A percentile compares a stretch with the other conserved stretches of the same genome.
Conservation (phyloP, 139 green algal species). For the Chlorella sorokiniana region DNA sequence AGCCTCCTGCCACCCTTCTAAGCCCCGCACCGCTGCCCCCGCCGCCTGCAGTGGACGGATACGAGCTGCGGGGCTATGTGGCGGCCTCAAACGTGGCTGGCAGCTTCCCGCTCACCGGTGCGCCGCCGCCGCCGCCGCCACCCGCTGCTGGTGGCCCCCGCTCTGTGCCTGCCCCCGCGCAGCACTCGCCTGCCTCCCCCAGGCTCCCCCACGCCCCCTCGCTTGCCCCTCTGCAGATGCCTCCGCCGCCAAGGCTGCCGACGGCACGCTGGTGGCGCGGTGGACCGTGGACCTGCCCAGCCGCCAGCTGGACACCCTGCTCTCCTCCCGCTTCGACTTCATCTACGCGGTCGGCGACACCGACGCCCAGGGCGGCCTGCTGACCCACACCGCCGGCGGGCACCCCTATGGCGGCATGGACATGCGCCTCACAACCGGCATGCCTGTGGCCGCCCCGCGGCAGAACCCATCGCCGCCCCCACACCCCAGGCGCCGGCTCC, state of each 20-base stretch:
- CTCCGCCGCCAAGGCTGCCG: not conserved
- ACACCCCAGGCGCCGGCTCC: not conserved
- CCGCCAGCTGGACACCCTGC: not conserved
- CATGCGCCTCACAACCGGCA: not conserved
- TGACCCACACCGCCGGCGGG: not conserved
- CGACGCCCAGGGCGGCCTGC: slow-evolving; percentile 3
- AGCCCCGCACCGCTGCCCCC: not conserved
- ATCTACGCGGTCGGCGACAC: slow-evolving; percentile 20
- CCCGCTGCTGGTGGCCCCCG: not conserved
- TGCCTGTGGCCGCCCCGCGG: not conserved
- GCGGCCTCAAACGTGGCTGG: not conserved
- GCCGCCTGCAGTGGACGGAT: slow-evolving; percentile 6
- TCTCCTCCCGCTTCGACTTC: not conserved
- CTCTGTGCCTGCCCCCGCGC: not conserved
- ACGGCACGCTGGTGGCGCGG: slow-evolving; percentile 18
- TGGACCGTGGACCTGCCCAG: slow-evolving; percentile 1
- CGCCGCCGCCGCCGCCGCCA: not conserved
- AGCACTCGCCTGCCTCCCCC: not conserved
- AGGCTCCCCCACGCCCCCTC: too few species aligned
- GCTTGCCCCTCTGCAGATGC: not conserved
- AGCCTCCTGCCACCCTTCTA: not conserved
- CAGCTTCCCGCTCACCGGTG: slow-evolving; percentile 20
- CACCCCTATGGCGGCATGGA: not conserved
- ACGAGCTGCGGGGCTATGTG: slow-evolving; percentile 3
- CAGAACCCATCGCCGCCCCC: not conserved